Percentiles rank a stretch among this genome's conserved stretches.
phyloP scores from a whole-genome alignment of 2,329 filamentous ascomycete genomes.

The Ophiostoma ulmi region DNA sequence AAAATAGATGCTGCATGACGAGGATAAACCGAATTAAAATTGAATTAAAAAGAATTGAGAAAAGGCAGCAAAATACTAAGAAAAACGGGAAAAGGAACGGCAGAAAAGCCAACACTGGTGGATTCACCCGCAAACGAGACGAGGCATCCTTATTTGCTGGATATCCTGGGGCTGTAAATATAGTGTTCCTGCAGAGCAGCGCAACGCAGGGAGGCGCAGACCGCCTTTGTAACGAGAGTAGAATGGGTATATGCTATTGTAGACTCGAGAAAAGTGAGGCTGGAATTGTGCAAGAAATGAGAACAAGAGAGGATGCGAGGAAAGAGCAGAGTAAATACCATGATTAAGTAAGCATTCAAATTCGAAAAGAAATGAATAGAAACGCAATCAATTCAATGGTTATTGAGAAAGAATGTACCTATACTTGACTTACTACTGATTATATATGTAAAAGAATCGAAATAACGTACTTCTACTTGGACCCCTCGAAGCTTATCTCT shows the following conservation, averaged over 20 bases:
- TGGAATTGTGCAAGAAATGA: background rate
- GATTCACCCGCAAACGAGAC: background rate
- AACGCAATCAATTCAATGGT: background rate
- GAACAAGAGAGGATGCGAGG: conserved; percentile 2
- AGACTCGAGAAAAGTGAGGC: background rate
- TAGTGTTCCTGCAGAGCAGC: background rate
- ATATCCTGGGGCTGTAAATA: background rate
- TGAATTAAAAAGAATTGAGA: background rate
- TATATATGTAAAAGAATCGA: background rate
- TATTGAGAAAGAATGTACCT: background rate
- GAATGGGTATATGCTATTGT: background rate
- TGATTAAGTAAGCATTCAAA: background rate
- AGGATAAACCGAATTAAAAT: conserved; percentile 14
- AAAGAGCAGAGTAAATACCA: background rate
- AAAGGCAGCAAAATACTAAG: background rate
- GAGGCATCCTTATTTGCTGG: background rate
- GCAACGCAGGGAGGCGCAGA: background rate
- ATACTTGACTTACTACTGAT: background rate
- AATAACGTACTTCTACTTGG: background rate
- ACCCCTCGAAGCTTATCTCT: conserved; percentile 2
- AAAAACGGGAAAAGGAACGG: background rate
- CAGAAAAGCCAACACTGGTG: conserved; percentile 10
- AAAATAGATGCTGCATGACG: conserved; percentile 16
- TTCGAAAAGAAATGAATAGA: background rate
- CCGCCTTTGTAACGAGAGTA: conserved; percentile 1